These are phyloP conservation scores for barrel medic (Medicago truncatula) DNA, from an alignment of 306 rosid genomes.

Conservation along the genomic window MtrunA17r5.0-ANR NC_053044.1:34113501-34114000, in stretches of 20 bases:
- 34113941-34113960: neutral
- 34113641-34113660: slow-evolving; percentile 4
- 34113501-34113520: too few relatives aligned
- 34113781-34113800: neutral
- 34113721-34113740: neutral
- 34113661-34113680: slow-evolving; percentile 29
- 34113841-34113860: neutral
- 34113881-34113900: neutral
- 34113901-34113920: neutral
- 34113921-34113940: neutral
- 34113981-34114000: neutral
- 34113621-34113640: neutral
- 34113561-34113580: slow-evolving; percentile 13
- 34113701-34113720: neutral
- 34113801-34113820: slow-evolving; percentile 2
- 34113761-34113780: slow-evolving; percentile 16
- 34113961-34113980: neutral
- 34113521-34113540: too few relatives aligned
- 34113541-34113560: neutral
- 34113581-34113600: neutral
- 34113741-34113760: neutral
- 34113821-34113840: neutral
- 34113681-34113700: neutral
- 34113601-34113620: neutral
- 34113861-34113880: neutral